A percentile compares a stretch with the other conserved stretches of the same genome.
Conservation (phyloP, 106 monocot species). For the Dactylorhiza incarnata region DNA sequence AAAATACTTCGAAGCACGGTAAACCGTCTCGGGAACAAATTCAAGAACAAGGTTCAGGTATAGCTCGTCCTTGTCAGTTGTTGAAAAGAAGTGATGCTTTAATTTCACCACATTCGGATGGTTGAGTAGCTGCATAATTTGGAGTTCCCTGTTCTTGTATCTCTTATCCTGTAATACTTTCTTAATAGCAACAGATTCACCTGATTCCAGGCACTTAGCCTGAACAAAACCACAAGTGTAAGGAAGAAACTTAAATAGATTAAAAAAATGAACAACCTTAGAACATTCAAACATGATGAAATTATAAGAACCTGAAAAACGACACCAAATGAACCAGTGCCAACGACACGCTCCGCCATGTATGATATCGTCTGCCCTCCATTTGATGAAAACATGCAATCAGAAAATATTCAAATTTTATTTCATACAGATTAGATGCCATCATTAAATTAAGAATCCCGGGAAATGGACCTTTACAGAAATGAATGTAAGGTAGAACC, state of each 20-base stretch:
- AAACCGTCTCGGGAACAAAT: slow-evolving; percentile 70
- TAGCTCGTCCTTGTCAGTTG: slow-evolving; percentile 63
- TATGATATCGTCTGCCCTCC: slow-evolving; percentile 59
- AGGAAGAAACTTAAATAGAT: background rate
- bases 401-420: background rate
- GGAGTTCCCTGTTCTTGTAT: slow-evolving; percentile 84
- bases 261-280: background rate
- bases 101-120: slow-evolving; percentile 87
- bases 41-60: slow-evolving; percentile 89
- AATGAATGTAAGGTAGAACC: background rate
- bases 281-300: background rate
- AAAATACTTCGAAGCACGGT: slow-evolving; percentile 53
- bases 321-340: slow-evolving; percentile 88
- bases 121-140: slow-evolving; percentile 67
- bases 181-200: slow-evolving; percentile 84
- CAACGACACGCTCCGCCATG: slow-evolving; percentile 83
- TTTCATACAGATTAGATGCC: background rate
- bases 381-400: slow-evolving; percentile 6
- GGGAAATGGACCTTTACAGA: background rate
- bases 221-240: slow-evolving; percentile 12
- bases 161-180: slow-evolving; percentile 81
- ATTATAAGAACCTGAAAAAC: slow-evolving; percentile 66
- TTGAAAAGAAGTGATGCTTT: slow-evolving; percentile 78
- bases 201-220: slow-evolving; percentile 78
- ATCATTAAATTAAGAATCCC: background rate